Base-by-base conservation (phyloP, 257 asterid species). In the Primulina eburnea region DNA sequence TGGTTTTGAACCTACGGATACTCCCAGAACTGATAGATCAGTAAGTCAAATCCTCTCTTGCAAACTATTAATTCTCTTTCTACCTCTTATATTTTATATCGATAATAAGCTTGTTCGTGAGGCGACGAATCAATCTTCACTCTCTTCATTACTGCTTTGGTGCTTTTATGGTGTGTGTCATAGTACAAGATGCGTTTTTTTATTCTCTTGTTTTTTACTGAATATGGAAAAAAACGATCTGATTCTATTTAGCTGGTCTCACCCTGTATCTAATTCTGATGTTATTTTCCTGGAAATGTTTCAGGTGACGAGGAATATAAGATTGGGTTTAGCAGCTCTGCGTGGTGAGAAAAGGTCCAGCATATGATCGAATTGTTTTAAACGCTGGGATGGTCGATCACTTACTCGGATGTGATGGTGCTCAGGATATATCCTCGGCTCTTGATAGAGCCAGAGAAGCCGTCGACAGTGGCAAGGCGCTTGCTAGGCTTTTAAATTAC, bases 11-110 rank as follows among this genome's bases (percentile, higher is more conserved):
- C 89, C 96, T 58, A 82, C 96, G n/a, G 96, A 93, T 73, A 90
- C 97, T 76, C 99, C 99, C 72, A 85, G 99, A 79, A 90, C 99
- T 20, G 97, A 93, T 79, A 83, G 97, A 90, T 93, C 96, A 62
- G 97, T 93, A 86, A 82, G 83, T 43, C 76, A 56, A 2, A 28
- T 28, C 4, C 30, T 3, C 56, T 67, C 20, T 29, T 28, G 71
- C 18, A 62, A 12, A 60, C 24, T 3, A 60, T 59, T 2, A 29
- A 5, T 28, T 12, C 38, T 60, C 37, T 12, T 60, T 21, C 17
- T 60, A 38, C 38, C 35, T 8, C n/a, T 4, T 12, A 9, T 28
- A 60, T 12, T 26, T 30, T 29, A 34, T 38, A 60, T 4, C 8
- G 4, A 28, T 10, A 7, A 60, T 60, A 12, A 0, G n/a, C 10